Evolutionary conservation across 2,329 filamentous ascomycete species (phyloP).

Genomic region (Botrytis deweyae): DNA sequence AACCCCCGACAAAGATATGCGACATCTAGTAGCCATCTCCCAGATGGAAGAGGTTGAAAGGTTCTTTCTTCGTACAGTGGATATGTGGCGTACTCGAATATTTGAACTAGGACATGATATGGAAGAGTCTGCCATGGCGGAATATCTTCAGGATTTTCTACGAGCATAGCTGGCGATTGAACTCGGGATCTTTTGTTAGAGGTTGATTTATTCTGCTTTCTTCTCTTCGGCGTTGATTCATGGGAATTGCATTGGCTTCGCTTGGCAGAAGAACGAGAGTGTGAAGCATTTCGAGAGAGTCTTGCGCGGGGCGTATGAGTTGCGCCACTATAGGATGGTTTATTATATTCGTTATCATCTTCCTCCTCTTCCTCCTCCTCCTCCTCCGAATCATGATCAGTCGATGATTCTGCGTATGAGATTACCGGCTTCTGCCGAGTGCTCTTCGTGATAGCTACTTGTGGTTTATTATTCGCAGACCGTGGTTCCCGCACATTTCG

Average conservation of each 20-base stretch:
- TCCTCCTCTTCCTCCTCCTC: neutral
- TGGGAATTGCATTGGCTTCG: slow-evolving; percentile 20
- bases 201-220: slow-evolving; percentile 22
- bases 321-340: neutral
- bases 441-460: slow-evolving; percentile 20
- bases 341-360: slow-evolving; percentile 18
- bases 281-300: neutral
- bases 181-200: slow-evolving; percentile 18
- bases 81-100: slow-evolving; percentile 67
- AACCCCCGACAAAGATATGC: slow-evolving; percentile 64
- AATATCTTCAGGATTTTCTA: slow-evolving; percentile 41
- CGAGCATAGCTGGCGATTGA: neutral
- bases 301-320: neutral
- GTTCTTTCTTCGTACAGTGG: slow-evolving; percentile 50
- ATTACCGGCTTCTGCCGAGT: slow-evolving; percentile 32
- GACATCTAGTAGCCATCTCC: slow-evolving; percentile 63
- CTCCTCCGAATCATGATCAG: slow-evolving; percentile 23
- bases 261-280: slow-evolving; percentile 16
- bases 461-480: slow-evolving; percentile 23
- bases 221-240: slow-evolving; percentile 28
- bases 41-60: slow-evolving; percentile 45
- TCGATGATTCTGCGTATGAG: slow-evolving; percentile 35
- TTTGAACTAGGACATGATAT: slow-evolving; percentile 66
- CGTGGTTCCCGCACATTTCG: slow-evolving; percentile 7
- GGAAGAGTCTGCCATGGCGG: slow-evolving; percentile 62